Conservation (phyloP, 805 yeast species). For the Metschnikowia lachancei region DNA sequence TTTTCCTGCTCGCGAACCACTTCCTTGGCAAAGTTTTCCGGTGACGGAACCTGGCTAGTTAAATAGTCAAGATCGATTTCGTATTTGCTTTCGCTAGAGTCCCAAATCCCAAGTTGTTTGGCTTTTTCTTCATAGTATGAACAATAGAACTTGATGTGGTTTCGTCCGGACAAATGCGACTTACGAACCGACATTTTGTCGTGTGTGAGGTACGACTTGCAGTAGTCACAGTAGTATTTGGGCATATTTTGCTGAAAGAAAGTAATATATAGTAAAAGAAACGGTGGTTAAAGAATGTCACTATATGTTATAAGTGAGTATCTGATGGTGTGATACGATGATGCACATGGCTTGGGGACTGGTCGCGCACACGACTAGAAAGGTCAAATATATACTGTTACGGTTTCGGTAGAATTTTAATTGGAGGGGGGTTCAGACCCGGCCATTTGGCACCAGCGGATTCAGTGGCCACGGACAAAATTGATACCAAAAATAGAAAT, state of each 20-base stretch:
- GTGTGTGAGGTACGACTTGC: conserved; percentile 79
- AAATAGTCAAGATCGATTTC: conserved; percentile 36
- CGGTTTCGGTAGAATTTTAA: no score
- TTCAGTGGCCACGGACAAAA: no score
- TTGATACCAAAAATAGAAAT: no score
- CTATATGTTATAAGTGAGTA: no score
- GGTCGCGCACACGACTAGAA: no score
- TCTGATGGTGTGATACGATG: no score
- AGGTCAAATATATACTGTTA: no score
- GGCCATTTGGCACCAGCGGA: no score
- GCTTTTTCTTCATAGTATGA: conserved; percentile 62
- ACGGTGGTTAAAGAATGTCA: no score
- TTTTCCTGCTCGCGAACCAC: conserved; percentile 15
- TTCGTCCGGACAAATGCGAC: conserved; percentile 73
- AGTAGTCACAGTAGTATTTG: conserved; percentile 79
- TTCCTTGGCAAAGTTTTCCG: conserved; percentile 14
- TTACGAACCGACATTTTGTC: conserved; percentile 84
- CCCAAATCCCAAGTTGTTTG: conserved; percentile 34
- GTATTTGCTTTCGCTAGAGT: conserved; percentile 29
- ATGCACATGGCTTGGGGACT: no score
- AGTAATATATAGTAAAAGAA: no score
- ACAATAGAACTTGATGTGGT: conserved; percentile 68
- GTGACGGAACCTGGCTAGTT: conserved; percentile 32
- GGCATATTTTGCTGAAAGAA: conserved; percentile 52
- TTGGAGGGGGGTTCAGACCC: no score